Evolutionary conservation across 345 rosid species (phyloP), one percentile per base, ranked within the genome.

Genomic region (Angophora floribunda): DNA sequence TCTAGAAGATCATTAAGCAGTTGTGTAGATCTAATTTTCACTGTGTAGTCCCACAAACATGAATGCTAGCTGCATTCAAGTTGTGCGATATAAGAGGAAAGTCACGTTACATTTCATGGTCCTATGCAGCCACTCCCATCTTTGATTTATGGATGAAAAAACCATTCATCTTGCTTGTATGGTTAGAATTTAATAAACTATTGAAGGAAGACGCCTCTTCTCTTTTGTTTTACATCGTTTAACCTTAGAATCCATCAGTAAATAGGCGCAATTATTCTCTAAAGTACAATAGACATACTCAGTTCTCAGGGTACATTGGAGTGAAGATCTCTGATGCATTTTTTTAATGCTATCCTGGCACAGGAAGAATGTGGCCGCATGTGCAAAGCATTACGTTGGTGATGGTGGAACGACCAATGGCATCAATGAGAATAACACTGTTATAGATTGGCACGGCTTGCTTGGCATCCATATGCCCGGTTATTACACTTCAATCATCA

Each of bases 341-440:
- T 0, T 36, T 50, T 22, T 61, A 24, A 17, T 78, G 52, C 51
- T 85, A 87, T 52, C 8, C 49, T 41, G 84, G 61, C 13, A 80
- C 90, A 98, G 99, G 91, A 91, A 88, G 51, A 95, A 96, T 13
- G 95, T 96, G 88, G 99, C 96, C 49, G 98, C 99, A 53, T 96
- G 98, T 89, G 98, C 99, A 15, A 97, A 95, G 93, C 99, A 98
- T 79, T 97, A 90, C 86, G 97, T 96, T 84, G 99, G 97, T 50
- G 99, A 98, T 88, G 99, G 99, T 87, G 99, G 99, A 87, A 97
- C 99, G 44, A 86, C 90, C 10, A 2, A 90, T 2, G 99, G 99
- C 50, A 90, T 97, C 78, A 93, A 97, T 87, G 98, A 95, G 95
- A 89, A 93, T 90, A 95, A 97, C 92, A 95, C 95, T 3, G 89